Evolutionary conservation across 768 basidiomycete genomes (phyloP).

Genomic region (Megacollybia marginata): DNA sequence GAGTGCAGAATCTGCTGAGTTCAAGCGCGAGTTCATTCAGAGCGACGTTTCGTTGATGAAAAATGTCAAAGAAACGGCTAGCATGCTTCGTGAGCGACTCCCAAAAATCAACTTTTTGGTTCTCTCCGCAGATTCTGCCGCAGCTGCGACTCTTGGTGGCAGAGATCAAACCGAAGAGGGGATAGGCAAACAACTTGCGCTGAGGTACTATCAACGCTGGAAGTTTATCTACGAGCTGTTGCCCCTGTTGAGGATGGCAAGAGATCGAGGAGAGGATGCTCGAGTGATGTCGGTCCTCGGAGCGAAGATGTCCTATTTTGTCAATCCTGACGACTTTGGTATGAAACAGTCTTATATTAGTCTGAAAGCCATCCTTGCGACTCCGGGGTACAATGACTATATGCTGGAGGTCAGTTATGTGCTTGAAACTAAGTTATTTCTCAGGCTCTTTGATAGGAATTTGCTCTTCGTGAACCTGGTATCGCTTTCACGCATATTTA

Average conservation of each 20-base stretch:
- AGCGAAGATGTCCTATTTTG: slow-evolving; percentile 24
- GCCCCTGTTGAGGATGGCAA: slow-evolving; percentile 35
- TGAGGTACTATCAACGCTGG: slow-evolving; percentile 48
- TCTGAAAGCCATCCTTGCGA: slow-evolving; percentile 22
- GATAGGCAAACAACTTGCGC: slow-evolving; percentile 33
- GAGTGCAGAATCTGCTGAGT: slow-evolving; percentile 6
- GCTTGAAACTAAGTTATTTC: no score
- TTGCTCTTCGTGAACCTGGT: no score
- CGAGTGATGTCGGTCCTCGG: slow-evolving; percentile 39
- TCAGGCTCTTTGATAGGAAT: no score
- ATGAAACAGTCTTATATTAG: slow-evolving; percentile 39
- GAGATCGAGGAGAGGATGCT: slow-evolving; percentile 38
- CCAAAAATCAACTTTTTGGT: slow-evolving; percentile 49
- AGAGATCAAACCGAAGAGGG: slow-evolving; percentile 37
- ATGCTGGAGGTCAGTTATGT: slow-evolving; percentile 36
- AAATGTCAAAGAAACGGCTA: slow-evolving; percentile 32
- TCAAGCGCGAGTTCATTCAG: slow-evolving; percentile 38
- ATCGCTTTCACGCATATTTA: no score
- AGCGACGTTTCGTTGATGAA: slow-evolving; percentile 48
- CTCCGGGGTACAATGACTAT: slow-evolving; percentile 44
- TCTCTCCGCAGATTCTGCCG: slow-evolving; percentile 36
- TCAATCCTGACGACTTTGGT: slow-evolving; percentile 43
- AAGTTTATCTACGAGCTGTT: slow-evolving; percentile 40
- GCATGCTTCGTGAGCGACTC: slow-evolving; percentile 21
- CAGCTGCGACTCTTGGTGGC: slow-evolving; percentile 25